These are phyloP conservation scores for Sonneratia alba DNA, from an alignment of 345 rosid genomes.

Conservation along the genomic window DNA sequence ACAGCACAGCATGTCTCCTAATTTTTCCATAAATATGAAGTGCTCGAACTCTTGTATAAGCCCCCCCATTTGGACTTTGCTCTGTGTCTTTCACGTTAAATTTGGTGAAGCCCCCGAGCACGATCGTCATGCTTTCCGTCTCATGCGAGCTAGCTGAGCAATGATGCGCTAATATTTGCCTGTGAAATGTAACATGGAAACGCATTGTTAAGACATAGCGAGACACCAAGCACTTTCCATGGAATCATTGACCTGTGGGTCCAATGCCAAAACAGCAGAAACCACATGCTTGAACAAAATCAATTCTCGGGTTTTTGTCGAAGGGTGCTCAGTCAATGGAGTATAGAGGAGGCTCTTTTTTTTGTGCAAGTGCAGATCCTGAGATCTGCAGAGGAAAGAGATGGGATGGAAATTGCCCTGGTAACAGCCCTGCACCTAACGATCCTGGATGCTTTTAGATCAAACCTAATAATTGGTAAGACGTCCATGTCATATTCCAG, in stretches of 20 bases:
- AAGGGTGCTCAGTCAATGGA: too few species aligned
- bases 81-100: neutral
- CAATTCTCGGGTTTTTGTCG: neutral
- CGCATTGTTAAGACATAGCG: neutral
- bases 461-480: constrained; percentile 13
- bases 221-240: neutral
- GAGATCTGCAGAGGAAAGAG: neutral
- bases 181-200: neutral
- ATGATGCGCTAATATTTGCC: neutral
- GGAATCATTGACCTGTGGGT: neutral
- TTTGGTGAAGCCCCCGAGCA: neutral
- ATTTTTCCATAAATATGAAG: too few species aligned
- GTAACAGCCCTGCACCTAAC: neutral
- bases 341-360: too few species aligned
- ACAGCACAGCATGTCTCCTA: too few species aligned
- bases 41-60: too few species aligned
- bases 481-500: neutral
- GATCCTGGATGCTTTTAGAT: neutral
- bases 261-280: neutral
- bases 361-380: neutral
- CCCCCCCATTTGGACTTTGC: too few species aligned
- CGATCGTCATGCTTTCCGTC: neutral
- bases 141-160: neutral
- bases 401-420: neutral
- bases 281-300: neutral